These are phyloP conservation scores for Ustilago xerochloae DNA, from an alignment of 1,284 basidiomycete species.

Conservation along the genomic window DNA sequence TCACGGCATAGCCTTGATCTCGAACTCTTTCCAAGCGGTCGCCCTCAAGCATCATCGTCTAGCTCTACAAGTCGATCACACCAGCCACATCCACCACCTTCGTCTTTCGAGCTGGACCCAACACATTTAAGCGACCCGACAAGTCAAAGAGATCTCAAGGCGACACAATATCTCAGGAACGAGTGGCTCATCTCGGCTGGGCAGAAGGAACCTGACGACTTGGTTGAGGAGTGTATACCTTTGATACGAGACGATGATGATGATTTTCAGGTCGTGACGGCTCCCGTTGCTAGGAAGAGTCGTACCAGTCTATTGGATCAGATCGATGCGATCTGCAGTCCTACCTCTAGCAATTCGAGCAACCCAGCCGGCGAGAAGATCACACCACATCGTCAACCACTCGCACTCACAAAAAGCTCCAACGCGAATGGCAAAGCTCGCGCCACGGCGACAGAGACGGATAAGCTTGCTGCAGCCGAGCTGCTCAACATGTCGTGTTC, in stretches of 20 bases:
- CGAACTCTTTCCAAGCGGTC: constrained; percentile 31
- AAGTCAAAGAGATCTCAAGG: constrained; percentile 16
- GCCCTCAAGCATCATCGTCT: background rate
- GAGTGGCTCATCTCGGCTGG: constrained; percentile 37
- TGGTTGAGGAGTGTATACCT: constrained; percentile 10
- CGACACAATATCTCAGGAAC: constrained; percentile 20
- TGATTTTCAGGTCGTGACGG: background rate
- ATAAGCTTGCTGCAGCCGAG: constrained; percentile 4
- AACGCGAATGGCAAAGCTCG: constrained; percentile 1
- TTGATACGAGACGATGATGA: background rate
- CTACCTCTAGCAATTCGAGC: constrained; percentile 12
- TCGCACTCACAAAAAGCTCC: background rate
- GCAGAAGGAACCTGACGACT: constrained; percentile 25
- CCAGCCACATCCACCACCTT: background rate
- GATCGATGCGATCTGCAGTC: constrained; percentile 31
- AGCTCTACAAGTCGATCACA: background rate
- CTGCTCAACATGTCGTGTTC: constrained; percentile 24
- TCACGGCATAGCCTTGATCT: constrained; percentile 12
- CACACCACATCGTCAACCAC: background rate
- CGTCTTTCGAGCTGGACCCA: constrained; percentile 21
- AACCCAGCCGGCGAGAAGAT: background rate
- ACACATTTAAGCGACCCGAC: constrained; percentile 12
- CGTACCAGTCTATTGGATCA: constrained; percentile 33
- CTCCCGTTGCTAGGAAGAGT: background rate
- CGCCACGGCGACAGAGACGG: background rate